A percentile compares a stretch with the other conserved stretches of the same genome.
phyloP scores from a whole-genome alignment of 75 land plant species.

The Pinus albicaulis region DNA sequence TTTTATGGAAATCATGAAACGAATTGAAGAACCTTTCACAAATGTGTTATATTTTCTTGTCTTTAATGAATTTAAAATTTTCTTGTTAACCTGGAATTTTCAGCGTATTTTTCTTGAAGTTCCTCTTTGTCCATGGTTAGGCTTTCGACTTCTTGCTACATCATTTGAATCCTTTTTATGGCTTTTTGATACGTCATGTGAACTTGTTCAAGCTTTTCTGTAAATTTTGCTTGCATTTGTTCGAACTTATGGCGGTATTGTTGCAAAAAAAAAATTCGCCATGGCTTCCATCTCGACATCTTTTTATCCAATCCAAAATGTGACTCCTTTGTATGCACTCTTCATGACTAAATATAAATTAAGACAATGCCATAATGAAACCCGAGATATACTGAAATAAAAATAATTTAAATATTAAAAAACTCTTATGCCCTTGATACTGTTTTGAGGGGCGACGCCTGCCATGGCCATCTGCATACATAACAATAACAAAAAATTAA shows the following conservation, averaged over 20 bases:
- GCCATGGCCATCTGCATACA: constrained; percentile 91
- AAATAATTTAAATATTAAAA: too few species aligned
- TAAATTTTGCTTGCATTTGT: constrained; percentile 77
- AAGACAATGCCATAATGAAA: not conserved
- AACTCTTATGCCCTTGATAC: constrained; percentile 32
- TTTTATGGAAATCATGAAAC: not conserved
- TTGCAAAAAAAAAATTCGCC: constrained; percentile 72
- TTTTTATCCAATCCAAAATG: constrained; percentile 93
- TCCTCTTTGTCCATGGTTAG: constrained; percentile 87
- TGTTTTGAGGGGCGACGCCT: constrained; percentile 87
- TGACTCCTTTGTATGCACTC: constrained; percentile 85
- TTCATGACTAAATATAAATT: constrained; percentile 72
- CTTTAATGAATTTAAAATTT: too few species aligned
- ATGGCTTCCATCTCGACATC: constrained; percentile 90
- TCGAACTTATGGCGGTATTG: constrained; percentile 86
- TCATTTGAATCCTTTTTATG: constrained; percentile 72
- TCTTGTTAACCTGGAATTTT: constrained; percentile 70
- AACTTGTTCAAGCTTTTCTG: constrained; percentile 79
- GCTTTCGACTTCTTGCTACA: constrained; percentile 80
- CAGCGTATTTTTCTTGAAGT: constrained; percentile 93
- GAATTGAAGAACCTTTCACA: too few species aligned
- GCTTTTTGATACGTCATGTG: constrained; percentile 88
- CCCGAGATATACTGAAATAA: too few species aligned
- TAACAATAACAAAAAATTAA: not conserved
- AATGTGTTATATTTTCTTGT: too few species aligned